Evolutionary conservation across 768 basidiomycete species (phyloP).

Genomic region (Suillus weaverae): DNA sequence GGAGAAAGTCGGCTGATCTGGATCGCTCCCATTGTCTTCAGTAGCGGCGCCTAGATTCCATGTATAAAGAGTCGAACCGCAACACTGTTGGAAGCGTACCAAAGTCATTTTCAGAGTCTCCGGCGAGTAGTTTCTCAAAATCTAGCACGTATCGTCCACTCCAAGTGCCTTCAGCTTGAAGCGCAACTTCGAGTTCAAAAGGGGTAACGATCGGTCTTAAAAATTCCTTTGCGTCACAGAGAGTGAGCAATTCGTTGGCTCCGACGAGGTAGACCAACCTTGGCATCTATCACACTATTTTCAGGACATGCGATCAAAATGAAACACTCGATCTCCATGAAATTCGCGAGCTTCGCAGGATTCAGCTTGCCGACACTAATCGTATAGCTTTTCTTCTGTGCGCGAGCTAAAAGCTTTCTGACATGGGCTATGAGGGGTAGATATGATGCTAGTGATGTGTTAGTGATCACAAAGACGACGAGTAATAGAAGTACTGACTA

Average conservation of each 20-base stretch:
- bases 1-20: conserved; percentile 81
- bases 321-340: conserved; percentile 94
- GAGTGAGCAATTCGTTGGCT: neutral
- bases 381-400: conserved; percentile 90
- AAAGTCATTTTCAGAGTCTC: conserved; percentile 15
- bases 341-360: conserved; percentile 93
- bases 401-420: conserved; percentile 61
- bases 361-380: conserved; percentile 94
- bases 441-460: conserved; percentile 61
- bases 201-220: conserved; percentile 90
- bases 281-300: conserved; percentile 78
- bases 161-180: conserved; percentile 71
- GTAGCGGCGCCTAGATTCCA: conserved; percentile 10
- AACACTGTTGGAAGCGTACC: conserved; percentile 11
- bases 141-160: conserved; percentile 79
- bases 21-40: conserved; percentile 35
- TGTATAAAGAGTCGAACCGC: neutral
- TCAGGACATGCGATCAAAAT: conserved; percentile 94
- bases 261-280: conserved; percentile 37
- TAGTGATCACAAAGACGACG: neutral
- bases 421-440: conserved; percentile 82
- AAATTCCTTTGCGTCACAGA: conserved; percentile 65
- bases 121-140: conserved; percentile 59
- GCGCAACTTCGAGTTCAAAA: conserved; percentile 82
- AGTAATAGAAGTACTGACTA: conserved; percentile 43